Base-by-base conservation (phyloP, 257 asterid species). In the Capsicum chinense region DNA sequence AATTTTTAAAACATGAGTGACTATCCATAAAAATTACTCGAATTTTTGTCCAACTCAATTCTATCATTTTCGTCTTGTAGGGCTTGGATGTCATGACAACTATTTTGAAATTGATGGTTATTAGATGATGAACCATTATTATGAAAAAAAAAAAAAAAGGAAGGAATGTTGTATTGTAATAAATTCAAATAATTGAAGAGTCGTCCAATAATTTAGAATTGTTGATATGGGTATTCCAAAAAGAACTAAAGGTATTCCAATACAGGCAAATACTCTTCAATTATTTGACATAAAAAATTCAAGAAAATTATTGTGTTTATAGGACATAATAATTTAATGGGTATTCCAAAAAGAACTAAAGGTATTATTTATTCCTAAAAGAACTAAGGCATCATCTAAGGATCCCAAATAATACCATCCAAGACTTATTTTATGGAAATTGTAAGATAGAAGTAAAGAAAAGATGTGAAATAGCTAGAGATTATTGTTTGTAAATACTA, bases 1-100 rank as follows among this genome's bases (percentile, higher is more conserved):
- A 26, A 26, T 26, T 26, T 26, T 26, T 26, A 26, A 26, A 26
- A 26, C 33, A 26, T 26, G 33, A 26, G 33, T 26, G 33, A 26
- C 33, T 26, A 26, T 26, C 33, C 33, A 26, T 26, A 26, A 26
- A 26, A 26, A 26, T 26, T 26, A 26, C 33, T 26, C 33, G 79
- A 9, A 17, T 71, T 50, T 71, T 42, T 71, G 79, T 42, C 57
- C 79, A 17, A 42, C 37, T 71, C n/a, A 39, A 68, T n/a, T 71
- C 17, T 71, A 17, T 71, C 10, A 17, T 47, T 71, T 71, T 70
- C 2, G 15, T 13, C 47, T 47, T 44, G 79, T 17, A 44, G 79
- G 57, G 9, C 58, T 44, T 71, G 57, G 37, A 71, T 71, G 58
- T 71, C 37, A n/a, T 44, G 79, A 71, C 16, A 71, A 71, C 56